Percentiles rank a stretch among this genome's conserved stretches.
Evolutionary conservation across 2,329 filamentous ascomycete genomes (phyloP).

Genomic region (Talaromyces sp.): DNA sequence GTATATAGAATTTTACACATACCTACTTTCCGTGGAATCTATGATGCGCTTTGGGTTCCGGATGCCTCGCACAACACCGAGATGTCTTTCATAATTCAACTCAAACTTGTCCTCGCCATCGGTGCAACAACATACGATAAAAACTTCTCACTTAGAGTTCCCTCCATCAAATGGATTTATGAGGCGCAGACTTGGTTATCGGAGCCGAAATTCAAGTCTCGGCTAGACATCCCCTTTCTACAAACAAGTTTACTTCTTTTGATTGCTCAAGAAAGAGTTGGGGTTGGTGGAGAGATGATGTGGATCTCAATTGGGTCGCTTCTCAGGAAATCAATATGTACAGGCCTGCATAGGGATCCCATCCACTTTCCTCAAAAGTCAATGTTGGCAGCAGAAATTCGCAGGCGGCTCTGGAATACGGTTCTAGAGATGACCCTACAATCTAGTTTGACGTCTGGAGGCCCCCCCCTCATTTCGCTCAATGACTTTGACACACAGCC

Average conservation of each 20-base stretch:
- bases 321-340: slow-evolving; percentile 24
- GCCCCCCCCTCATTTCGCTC: slow-evolving; percentile 24
- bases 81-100: slow-evolving; percentile 48
- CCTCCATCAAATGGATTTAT: slow-evolving; percentile 37
- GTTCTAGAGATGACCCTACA: slow-evolving; percentile 32
- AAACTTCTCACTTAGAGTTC: slow-evolving; percentile 45
- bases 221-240: slow-evolving; percentile 20
- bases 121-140: slow-evolving; percentile 51
- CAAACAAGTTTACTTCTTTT: slow-evolving; percentile 31
- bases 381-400: slow-evolving; percentile 19
- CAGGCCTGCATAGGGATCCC: slow-evolving; percentile 31
- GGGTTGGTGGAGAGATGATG: slow-evolving; percentile 28
- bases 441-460: slow-evolving; percentile 25
- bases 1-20: slow-evolving; percentile 55
- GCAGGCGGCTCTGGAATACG: slow-evolving; percentile 31
- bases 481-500: slow-evolving; percentile 29
- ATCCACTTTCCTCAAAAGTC: slow-evolving; percentile 18
- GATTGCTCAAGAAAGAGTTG: slow-evolving; percentile 27
- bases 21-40: slow-evolving; percentile 53
- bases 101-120: slow-evolving; percentile 57
- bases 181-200: slow-evolving; percentile 25
- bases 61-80: slow-evolving; percentile 21
- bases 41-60: slow-evolving; percentile 48
- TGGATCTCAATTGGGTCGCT: slow-evolving; percentile 32
- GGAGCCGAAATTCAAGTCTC: slow-evolving; percentile 23